Evolutionary conservation across 163 green algal genomes (phyloP).

Genomic region (Chlamydomonas reinhardtii): DNA sequence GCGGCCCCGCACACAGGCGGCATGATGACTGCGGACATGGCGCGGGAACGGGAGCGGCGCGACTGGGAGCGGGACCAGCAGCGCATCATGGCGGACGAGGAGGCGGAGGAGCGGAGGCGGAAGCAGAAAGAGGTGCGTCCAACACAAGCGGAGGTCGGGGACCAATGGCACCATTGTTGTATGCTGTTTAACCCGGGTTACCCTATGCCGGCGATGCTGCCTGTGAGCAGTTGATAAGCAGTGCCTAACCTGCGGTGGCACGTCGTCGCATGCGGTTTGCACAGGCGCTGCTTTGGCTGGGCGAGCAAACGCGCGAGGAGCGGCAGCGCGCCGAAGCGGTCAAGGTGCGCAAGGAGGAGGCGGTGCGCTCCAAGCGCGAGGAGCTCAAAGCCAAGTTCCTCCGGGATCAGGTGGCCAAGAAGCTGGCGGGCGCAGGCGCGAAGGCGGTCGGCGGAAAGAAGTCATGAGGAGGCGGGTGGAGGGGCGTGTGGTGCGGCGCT

Average conservation of each 20-base stretch:
- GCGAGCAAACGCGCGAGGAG: slow-evolving; percentile 57
- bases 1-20: slow-evolving; percentile 35
- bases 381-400: slow-evolving; percentile 73
- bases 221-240: too few relatives aligned
- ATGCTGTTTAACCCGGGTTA: too few relatives aligned
- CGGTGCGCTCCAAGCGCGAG: slow-evolving; percentile 53
- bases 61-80: slow-evolving; percentile 67
- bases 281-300: slow-evolving; percentile 55
- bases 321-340: slow-evolving; percentile 41
- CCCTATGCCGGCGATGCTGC: too few relatives aligned
- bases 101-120: slow-evolving; percentile 40
- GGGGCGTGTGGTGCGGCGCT: too few relatives aligned
- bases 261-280: too few relatives aligned
- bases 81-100: slow-evolving; percentile 26
- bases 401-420: slow-evolving; percentile 50
- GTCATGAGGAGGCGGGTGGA: background rate
- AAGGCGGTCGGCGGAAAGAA: background rate
- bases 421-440: background rate
- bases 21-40: slow-evolving; percentile 69
- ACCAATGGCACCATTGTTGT: too few relatives aligned
- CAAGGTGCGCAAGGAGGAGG: slow-evolving; percentile 66
- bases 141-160: too few relatives aligned
- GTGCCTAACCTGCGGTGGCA: too few relatives aligned
- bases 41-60: slow-evolving; percentile 62
- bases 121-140: slow-evolving; percentile 46